Conservation (phyloP, 1,284 basidiomycete species). For the Fereydounia khargensis region DNA sequence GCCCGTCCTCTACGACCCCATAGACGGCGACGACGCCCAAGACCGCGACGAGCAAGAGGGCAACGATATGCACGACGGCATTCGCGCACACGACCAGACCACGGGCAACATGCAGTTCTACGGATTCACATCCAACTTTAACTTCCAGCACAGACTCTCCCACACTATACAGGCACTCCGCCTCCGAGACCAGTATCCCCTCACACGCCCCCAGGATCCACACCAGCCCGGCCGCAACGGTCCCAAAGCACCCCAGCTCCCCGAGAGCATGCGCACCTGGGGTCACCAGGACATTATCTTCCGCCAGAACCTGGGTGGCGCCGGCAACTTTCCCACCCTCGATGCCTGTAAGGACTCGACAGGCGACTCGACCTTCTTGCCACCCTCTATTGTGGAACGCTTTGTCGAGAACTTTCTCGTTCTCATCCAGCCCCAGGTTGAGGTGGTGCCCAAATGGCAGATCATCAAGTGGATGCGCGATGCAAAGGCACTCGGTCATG, state of each 20-base stretch:
- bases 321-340: slow-evolving; percentile 22
- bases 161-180: slow-evolving; percentile 26
- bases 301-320: slow-evolving; percentile 15
- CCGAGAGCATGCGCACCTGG: slow-evolving; percentile 32
- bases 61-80: slow-evolving; percentile 32
- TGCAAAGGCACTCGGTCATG: slow-evolving; percentile 24
- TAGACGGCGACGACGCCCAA: slow-evolving; percentile 21
- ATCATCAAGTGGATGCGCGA: slow-evolving; percentile 34
- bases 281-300: slow-evolving; percentile 36
- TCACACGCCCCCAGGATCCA: too few species aligned
- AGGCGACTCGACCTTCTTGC: slow-evolving; percentile 30
- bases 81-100: slow-evolving; percentile 29
- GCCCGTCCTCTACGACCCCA: slow-evolving; percentile 23
- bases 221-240: slow-evolving; percentile 2
- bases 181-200: slow-evolving; percentile 18
- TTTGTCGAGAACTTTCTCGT: slow-evolving; percentile 36
- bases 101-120: slow-evolving; percentile 38
- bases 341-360: slow-evolving; percentile 18
- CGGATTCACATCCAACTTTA: slow-evolving; percentile 37
- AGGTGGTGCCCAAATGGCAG: slow-evolving; percentile 21
- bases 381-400: slow-evolving; percentile 30
- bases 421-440: slow-evolving; percentile 29
- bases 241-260: slow-evolving; percentile 9
- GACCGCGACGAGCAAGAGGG: slow-evolving; percentile 16
- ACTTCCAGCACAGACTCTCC: slow-evolving; percentile 30